Percentiles rank a stretch among this genome's conserved stretches.
Evolutionary conservation across 805 yeast genomes (phyloP).

Genomic region (Pichia nanzhaoensis): DNA sequence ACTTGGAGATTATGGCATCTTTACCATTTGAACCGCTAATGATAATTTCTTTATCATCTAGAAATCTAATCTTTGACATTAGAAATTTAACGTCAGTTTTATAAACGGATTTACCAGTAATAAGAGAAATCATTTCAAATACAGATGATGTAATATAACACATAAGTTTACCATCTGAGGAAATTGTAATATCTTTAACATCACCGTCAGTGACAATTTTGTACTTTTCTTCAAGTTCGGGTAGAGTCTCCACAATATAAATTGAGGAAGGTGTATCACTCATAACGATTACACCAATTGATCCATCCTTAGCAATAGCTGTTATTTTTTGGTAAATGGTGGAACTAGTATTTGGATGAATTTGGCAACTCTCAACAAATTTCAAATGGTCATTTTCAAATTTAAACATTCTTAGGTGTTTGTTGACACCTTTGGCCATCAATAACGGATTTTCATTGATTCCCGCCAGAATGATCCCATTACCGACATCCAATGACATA

Average conservation of each 20-base stretch:
- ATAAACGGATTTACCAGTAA: conserved; percentile 37
- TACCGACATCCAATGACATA: conserved; percentile 61
- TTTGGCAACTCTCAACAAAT: conserved; percentile 54
- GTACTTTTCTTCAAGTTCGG: conserved; percentile 44
- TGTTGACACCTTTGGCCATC: conserved; percentile 55
- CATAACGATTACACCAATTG: conserved; percentile 62
- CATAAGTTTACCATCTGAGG: conserved; percentile 59
- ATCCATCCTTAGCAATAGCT: conserved; percentile 49
- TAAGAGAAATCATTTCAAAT: conserved; percentile 46
- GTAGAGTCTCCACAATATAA: conserved; percentile 49
- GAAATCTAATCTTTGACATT: conserved; percentile 29
- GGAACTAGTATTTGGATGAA: conserved; percentile 40
- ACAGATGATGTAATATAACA: conserved; percentile 53
- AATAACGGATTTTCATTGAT: conserved; percentile 62
- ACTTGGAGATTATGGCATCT: conserved; percentile 38
- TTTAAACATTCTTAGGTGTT: conserved; percentile 61
- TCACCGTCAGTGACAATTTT: conserved; percentile 48
- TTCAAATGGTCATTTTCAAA: conserved; percentile 56
- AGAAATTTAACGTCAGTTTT: conserved; percentile 22
- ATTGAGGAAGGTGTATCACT: conserved; percentile 59
- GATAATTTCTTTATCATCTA: conserved; percentile 31
- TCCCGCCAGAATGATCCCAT: conserved; percentile 57
- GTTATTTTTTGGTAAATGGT: conserved; percentile 63
- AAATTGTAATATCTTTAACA: conserved; percentile 59
- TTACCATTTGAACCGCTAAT: conserved; percentile 42